Evolutionary conservation across 148 eudicot species (phyloP), one percentile per base, ranked within the genome.

Genomic region (Silene conica): DNA sequence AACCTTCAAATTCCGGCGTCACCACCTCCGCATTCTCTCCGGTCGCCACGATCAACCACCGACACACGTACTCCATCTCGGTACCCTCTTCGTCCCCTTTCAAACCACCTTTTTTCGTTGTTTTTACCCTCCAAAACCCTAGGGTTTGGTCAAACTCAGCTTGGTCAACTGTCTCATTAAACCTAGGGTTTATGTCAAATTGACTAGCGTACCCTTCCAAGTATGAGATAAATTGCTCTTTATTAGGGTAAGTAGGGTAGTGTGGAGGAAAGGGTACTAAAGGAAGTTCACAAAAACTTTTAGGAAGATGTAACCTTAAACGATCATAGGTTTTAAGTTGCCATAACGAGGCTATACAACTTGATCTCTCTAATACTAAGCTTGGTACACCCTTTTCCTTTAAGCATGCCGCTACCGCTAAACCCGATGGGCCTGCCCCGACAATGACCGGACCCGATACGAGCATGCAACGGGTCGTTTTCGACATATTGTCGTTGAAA

Each of bases 1-100:
- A 25, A 54, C 98, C 98, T 20, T 88, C 89, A 3, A 92, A 78
- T 54, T 83, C 87, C 55, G 98, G 98, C 60, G 77, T 80, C 74
- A 86, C 81, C 62, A 81, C 82, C 86, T 89, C 96, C 20, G 96
- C 98, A 88, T 93, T 93, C 83, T 93, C 98, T 0, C 98, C 98
- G 0, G 92, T 90, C 8, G 98, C 98, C 82, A 87, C 98, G 74
- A 93, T 88, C 76, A 93, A 64, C 91, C 91, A 87, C 75, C 89
- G 63, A 15, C 83, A 72, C 15, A 87, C 80, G 4, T 86, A 87
- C 84, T 87, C 93, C 13, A 31, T 79, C 15, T 54, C 52, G 0
- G 45, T 57, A 31, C 18, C 78, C 52, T 28, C 79, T 69, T 31
- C 78, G 21, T 46, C 82, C 14, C 14, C 55, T 25, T n/a, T 7